These are phyloP conservation scores for Zymoseptoria pseudotritici DNA, from an alignment of 2,329 filamentous ascomycete species.

Conservation along the genomic window DNA sequence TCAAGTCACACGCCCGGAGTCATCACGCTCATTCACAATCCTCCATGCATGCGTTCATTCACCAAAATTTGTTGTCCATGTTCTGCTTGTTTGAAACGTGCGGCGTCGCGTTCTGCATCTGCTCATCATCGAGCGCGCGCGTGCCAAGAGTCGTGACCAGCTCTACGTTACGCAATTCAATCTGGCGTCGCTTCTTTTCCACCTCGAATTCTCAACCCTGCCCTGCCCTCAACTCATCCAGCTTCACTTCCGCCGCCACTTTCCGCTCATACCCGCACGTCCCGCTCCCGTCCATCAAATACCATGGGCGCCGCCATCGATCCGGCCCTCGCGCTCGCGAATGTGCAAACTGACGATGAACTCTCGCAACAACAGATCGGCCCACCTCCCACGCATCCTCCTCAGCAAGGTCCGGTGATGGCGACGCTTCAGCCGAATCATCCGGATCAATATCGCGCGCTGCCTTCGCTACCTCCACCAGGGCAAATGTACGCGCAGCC, in stretches of 20 bases:
- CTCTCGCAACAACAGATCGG: conserved; percentile 27
- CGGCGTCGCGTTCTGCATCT: background rate
- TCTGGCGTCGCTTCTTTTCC: conserved; percentile 13
- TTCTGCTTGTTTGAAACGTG: background rate
- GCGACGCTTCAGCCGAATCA: conserved; percentile 39
- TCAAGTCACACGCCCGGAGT: conserved; percentile 16
- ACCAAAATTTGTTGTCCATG: background rate
- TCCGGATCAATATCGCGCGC: conserved; percentile 38
- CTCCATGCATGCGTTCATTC: background rate
- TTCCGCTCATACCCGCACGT: conserved; percentile 2
- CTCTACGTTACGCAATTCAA: conserved; percentile 20
- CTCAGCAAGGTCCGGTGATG: conserved; percentile 34
- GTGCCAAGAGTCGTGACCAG: conserved; percentile 23
- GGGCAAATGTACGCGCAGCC: conserved; percentile 39
- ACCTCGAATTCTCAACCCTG: conserved; percentile 14
- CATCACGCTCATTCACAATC: background rate
- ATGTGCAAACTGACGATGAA: conserved; percentile 10
- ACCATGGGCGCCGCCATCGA: conserved; percentile 25
- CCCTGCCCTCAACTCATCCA: conserved; percentile 5
- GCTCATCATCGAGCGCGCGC: conserved; percentile 2
- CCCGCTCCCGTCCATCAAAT: conserved; percentile 3
- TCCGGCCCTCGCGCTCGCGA: conserved; percentile 23
- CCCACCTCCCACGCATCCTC: conserved; percentile 27
- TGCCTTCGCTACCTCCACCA: conserved; percentile 41
- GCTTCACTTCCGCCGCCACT: conserved; percentile 2